Evolutionary conservation across 139 green algal genomes (phyloP).

Genomic region (Tetraselmis striata): DNA sequence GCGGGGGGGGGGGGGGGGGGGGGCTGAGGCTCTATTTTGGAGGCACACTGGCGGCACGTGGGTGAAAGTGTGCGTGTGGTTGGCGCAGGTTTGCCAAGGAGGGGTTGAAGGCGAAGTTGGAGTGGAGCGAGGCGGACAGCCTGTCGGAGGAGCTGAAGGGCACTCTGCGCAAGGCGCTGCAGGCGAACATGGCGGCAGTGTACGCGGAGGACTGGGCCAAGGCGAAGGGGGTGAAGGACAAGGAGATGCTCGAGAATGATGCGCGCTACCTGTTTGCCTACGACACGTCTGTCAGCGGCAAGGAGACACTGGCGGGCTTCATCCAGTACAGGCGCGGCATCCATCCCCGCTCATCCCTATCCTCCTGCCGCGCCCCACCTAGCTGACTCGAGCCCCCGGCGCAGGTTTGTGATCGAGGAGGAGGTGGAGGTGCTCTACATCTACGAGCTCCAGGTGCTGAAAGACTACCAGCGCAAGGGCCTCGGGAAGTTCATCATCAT

Average conservation of each 20-base stretch:
- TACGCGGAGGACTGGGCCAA: neutral
- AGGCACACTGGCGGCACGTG: too few relatives aligned
- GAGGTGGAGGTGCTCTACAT: neutral
- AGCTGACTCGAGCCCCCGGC: too few relatives aligned
- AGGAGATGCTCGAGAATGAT: neutral
- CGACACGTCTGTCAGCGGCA: neutral
- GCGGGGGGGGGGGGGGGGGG: too few relatives aligned
- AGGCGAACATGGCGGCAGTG: neutral
- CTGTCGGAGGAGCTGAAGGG: neutral
- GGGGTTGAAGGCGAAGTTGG: neutral
- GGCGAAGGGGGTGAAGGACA: neutral
- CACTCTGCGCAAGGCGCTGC: neutral
- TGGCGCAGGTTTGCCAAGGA: neutral
- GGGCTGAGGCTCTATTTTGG: too few relatives aligned
- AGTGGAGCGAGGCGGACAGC: neutral
- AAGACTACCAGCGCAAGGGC: neutral
- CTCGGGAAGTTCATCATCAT: neutral
- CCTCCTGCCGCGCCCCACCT: too few relatives aligned
- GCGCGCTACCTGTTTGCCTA: neutral
- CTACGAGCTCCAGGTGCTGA: neutral
- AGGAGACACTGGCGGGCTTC: neutral
- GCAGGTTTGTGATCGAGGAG: neutral
- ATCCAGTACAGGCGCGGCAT: neutral
- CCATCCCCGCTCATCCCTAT: too few relatives aligned
- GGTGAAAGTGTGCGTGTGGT: too few relatives aligned